Evolutionary conservation across 2,329 filamentous ascomycete genomes (phyloP).

Genomic region (Lasiodiplodia gonubiensis): DNA sequence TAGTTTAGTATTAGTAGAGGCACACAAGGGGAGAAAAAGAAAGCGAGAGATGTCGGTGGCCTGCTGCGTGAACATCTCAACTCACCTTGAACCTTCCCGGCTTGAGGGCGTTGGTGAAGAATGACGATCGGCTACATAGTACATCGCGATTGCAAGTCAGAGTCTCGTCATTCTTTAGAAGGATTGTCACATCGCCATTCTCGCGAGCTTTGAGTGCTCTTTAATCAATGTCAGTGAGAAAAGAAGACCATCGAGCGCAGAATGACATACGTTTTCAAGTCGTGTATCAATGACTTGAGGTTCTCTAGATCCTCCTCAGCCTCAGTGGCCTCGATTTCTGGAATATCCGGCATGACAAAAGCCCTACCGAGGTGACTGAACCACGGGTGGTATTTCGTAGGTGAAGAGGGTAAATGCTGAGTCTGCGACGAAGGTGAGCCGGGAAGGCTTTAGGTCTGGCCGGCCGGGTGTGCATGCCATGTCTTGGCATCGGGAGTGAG

Average conservation of each 20-base stretch:
- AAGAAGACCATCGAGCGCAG: too few species aligned
- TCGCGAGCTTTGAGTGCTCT: neutral
- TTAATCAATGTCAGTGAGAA: neutral
- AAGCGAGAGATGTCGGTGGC: too few species aligned
- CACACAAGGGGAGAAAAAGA: too few species aligned
- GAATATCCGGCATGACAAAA: neutral
- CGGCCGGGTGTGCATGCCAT: too few species aligned
- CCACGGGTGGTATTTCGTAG: neutral
- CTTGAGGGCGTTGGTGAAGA: slow-evolving; percentile 19
- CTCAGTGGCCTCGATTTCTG: neutral
- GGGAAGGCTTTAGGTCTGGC: too few species aligned
- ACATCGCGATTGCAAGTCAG: neutral
- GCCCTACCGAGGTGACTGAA: neutral
- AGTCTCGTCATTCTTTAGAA: neutral
- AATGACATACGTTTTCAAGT: neutral
- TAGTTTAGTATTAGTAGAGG: too few species aligned
- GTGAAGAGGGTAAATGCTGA: too few species aligned
- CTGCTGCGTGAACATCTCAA: neutral
- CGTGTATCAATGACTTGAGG: neutral
- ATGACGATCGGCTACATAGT: neutral
- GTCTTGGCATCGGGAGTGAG: too few species aligned
- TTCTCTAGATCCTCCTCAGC: neutral
- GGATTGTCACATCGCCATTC: slow-evolving; percentile 1
- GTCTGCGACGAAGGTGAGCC: too few species aligned
- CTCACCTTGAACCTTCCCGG: slow-evolving; percentile 5